These are phyloP conservation scores for Pythium brachiatum DNA, from an alignment of 352 stramenopile genomes.

Conservation along the genomic window DNA sequence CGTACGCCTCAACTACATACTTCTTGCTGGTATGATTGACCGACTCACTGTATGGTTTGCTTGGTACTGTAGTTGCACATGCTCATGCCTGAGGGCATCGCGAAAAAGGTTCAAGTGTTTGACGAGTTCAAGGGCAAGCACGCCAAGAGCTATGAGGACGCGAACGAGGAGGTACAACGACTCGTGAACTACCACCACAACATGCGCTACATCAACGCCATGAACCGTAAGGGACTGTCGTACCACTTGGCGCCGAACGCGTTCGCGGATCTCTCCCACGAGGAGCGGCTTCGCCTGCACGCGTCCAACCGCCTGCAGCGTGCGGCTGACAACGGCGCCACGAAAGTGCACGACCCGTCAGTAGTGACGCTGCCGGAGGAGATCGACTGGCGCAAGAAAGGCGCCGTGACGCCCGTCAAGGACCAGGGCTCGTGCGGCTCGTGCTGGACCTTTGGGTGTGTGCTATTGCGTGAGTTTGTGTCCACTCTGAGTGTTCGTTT, in stretches of 20 bases:
- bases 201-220: conserved; percentile 79
- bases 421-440: conserved; percentile 90
- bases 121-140: conserved; percentile 61
- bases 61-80: conserved; percentile 76
- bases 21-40: conserved; percentile 1
- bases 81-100: conserved; percentile 70
- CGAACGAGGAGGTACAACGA: conserved; percentile 46
- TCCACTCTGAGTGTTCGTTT: not conserved
- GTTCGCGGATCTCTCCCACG: conserved; percentile 77
- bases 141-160: conserved; percentile 54
- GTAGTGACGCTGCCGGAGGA: conserved; percentile 50
- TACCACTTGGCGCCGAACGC: conserved; percentile 82
- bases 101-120: conserved; percentile 60
- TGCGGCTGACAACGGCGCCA: conserved; percentile 60
- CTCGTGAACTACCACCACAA: conserved; percentile 80
- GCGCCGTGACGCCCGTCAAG: conserved; percentile 88
- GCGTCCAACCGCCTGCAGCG: conserved; percentile 46
- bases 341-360: conserved; percentile 31
- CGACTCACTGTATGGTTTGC: conserved; percentile 9
- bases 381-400: conserved; percentile 85
- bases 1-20: too few species aligned
- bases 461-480: not conserved
- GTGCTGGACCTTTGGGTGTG: conserved; percentile 90
- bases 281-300: conserved; percentile 58
- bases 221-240: conserved; percentile 79